Evolutionary conservation across 495 filamentous ascomycete species (phyloP), one percentile per base, ranked within the genome.

Genomic region (Friedmanniomyces endolithicus): DNA sequence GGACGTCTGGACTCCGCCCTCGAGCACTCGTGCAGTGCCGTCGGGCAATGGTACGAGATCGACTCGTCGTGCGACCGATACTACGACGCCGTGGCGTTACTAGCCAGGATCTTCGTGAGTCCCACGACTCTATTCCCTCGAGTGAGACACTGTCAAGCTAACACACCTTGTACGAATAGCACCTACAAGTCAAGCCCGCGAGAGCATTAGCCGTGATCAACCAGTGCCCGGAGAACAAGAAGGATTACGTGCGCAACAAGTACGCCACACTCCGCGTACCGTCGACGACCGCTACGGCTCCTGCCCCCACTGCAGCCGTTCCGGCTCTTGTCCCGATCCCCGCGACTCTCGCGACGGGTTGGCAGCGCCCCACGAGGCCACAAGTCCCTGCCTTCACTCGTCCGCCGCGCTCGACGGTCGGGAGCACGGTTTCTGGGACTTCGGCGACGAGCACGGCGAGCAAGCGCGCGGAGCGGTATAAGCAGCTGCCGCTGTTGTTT

Each of bases 1-100:
- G 86, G 81, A 62, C 83, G 90, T 53, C 82, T 95, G 19, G 77
- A 85, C 29, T 85, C 86, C 58, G 90, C 90, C 12, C 76, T 90
- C 0, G 79, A 86, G 27, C 81, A 95, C 19, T 88, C 88, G 0
- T 75, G 80, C 34, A 74, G 84, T 65, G 82, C 87, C 1, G 84
- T 50, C 16, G 47, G 47, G 24, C 17, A 22, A 19, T 35, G 47
- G 24, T 14, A 50, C 31, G 17, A 50, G 29, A 19, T 33, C 29
- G 47, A 50, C 16, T 14, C 24, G 16, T 19, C 24, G n/a, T 22
- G 47, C 29, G 47, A 50, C 29, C 25, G 34, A 11, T 35, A 50
- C 47, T 50, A 33, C 47, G 47, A 50, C 29, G 24, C 47, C 16
- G 24, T 50, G 12, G 24, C 47, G 4, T 23, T 50, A 11, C 47